These are phyloP conservation scores for Sporobolus alterniflorus DNA, from an alignment of 202 grass and related monocot species.

Conservation along the genomic window DNA sequence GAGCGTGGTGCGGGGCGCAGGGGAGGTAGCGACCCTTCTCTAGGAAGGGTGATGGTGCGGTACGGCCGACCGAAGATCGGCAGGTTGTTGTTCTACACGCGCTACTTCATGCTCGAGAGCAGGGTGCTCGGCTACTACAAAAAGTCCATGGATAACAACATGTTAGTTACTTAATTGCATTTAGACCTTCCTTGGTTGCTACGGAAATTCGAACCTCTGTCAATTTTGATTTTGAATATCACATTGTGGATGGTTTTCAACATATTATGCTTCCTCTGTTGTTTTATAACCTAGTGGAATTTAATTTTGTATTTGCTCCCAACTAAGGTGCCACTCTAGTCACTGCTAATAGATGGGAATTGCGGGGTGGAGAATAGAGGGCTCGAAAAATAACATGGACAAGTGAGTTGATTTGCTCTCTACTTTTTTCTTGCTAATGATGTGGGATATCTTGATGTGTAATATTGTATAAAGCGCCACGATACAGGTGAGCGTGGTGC, in stretches of 20 bases:
- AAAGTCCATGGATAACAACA: conserved; percentile 84
- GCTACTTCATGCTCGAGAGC: conserved; percentile 61
- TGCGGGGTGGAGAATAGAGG: conserved; percentile 94
- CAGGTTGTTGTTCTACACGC: conserved; percentile 55
- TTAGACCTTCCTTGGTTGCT: too few relatives aligned
- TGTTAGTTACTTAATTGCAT: too few relatives aligned
- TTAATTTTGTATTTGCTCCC: conserved; percentile 20
- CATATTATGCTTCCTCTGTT: not conserved
- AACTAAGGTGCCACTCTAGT: conserved; percentile 84
- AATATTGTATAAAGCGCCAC: too few relatives aligned
- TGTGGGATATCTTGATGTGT: too few relatives aligned
- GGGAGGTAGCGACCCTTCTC: conserved; percentile 30
- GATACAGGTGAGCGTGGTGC: too few relatives aligned
- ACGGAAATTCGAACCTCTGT: not conserved
- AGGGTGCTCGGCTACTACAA: conserved; percentile 87
- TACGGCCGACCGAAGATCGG: conserved; percentile 75
- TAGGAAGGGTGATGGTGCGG: conserved; percentile 72
- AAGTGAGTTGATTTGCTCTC: conserved; percentile 49
- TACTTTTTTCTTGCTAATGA: not conserved
- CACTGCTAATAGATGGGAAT: conserved; percentile 84
- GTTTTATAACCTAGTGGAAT: not conserved
- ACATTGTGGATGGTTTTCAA: not conserved
- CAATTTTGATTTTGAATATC: not conserved
- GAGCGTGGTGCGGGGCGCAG: too few relatives aligned
- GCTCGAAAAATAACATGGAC: conserved; percentile 83